phyloP scores from a whole-genome alignment of 192 early-diverging fungal genomes.

The Coemansia sp. region DNA sequence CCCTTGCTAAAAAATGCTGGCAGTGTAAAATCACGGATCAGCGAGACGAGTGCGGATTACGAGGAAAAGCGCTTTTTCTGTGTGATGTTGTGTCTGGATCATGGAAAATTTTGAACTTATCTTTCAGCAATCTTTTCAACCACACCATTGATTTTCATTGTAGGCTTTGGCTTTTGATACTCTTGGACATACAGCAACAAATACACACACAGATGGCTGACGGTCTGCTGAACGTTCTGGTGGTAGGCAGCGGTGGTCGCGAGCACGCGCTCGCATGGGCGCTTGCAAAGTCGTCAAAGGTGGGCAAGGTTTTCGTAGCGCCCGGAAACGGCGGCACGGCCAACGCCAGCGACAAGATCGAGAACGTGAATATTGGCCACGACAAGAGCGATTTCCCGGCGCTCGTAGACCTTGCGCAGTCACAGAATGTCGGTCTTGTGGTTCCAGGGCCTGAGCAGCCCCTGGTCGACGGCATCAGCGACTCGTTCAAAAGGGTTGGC shows the following conservation, averaged over 20 bases:
- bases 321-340: constrained; percentile 95
- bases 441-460: constrained; percentile 97
- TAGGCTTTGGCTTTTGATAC: too few species aligned
- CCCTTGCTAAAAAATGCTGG: too few species aligned
- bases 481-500: constrained; percentile 74
- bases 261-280: constrained; percentile 96
- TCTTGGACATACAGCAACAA: too few species aligned
- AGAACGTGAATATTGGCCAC: constrained; percentile 74
- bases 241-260: constrained; percentile 93
- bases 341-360: constrained; percentile 67
- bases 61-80: too few species aligned
- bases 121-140: neutral
- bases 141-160: neutral
- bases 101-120: neutral
- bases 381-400: constrained; percentile 65
- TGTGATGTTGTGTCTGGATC: neutral
- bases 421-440: constrained; percentile 76
- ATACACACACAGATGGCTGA: neutral
- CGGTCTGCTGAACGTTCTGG: constrained; percentile 64
- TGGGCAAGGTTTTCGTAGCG: constrained; percentile 85
- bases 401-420: constrained; percentile 74
- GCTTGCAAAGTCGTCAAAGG: constrained; percentile 73
- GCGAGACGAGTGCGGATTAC: neutral
- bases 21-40: neutral
- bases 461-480: constrained; percentile 87